A percentile compares a stretch with the other conserved stretches of the same genome.
These are phyloP conservation scores for Stachybotrys echinatus DNA, from an alignment of 2,329 filamentous ascomycete species.

Conservation along the genomic window DNA sequence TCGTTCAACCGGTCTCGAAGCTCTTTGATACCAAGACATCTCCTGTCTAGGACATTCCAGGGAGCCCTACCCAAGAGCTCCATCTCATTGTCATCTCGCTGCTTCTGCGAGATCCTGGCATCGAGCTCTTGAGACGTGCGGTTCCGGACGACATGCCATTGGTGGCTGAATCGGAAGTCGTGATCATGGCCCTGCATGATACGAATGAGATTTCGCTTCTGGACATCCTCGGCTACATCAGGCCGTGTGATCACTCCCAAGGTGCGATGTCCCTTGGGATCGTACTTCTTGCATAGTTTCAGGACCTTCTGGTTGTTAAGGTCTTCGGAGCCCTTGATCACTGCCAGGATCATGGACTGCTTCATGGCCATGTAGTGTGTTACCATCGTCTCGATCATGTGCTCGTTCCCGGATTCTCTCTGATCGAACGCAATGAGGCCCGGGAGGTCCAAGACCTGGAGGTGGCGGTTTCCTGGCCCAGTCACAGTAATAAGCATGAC, in stretches of 20 bases:
- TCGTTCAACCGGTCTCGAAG: not conserved
- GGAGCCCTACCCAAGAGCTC: not conserved
- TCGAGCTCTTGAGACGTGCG: not conserved
- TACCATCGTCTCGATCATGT: not conserved
- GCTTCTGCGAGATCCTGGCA: not conserved
- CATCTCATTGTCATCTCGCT: not conserved
- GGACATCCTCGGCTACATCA: not conserved
- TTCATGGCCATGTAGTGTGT: not conserved
- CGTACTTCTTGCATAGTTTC: not conserved
- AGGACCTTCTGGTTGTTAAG: not conserved
- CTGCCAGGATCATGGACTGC: not conserved
- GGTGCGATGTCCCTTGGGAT: not conserved
- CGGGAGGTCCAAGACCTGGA: not conserved
- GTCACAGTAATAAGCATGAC: not conserved
- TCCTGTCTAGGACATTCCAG: not conserved
- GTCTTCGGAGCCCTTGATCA: not conserved
- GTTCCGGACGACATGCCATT: not conserved
- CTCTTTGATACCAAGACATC: not conserved
- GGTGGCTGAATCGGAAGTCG: not conserved
- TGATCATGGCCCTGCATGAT: not conserved
- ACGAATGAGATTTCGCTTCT: not conserved
- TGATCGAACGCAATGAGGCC: not conserved
- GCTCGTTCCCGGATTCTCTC: not conserved
- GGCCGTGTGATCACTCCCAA: not conserved
- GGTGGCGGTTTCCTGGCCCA: not conserved